These are phyloP conservation scores for Andrographis paniculata DNA, from an alignment of 305 asterid genomes.

Conservation along the genomic window DNA sequence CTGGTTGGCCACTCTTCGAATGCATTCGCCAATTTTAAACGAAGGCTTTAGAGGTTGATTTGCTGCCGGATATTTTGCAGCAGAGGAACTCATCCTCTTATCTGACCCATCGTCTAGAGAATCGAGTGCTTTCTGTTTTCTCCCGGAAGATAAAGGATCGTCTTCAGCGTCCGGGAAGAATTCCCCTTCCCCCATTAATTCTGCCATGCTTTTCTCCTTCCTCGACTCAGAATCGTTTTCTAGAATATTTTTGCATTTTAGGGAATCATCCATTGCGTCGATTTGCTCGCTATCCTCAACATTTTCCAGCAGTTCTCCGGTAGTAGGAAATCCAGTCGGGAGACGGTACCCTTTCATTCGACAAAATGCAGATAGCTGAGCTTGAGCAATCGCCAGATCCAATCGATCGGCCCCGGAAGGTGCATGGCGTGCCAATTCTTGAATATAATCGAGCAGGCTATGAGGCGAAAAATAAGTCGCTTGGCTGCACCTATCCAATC, in stretches of 20 bases:
- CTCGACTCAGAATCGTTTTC: conserved; percentile 37
- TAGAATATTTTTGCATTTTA: conserved; percentile 31
- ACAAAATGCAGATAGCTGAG: conserved; percentile 67
- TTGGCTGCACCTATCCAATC: conserved; percentile 51
- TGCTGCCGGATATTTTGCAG: conserved; percentile 40
- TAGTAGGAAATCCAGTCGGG: conserved; percentile 32
- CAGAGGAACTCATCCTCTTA: conserved; percentile 31
- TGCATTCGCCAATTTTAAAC: conserved; percentile 89
- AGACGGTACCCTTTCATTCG: conserved; percentile 54
- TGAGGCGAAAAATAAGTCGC: conserved; percentile 58
- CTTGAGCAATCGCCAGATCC: conserved; percentile 56
- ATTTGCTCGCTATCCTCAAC: conserved; percentile 11
- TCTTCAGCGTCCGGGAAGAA: conserved; percentile 47
- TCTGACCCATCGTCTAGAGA: conserved; percentile 44
- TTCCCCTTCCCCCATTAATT: conserved; percentile 42
- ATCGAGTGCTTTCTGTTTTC: conserved; percentile 49
- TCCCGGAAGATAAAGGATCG: conserved; percentile 33
- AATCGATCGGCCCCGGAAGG: conserved; percentile 40
- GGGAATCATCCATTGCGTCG: conserved; percentile 24
- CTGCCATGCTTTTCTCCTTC: conserved; percentile 60
- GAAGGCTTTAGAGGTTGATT: conserved; percentile 61
- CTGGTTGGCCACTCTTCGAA: conserved; percentile 85
- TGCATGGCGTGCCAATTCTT: conserved; percentile 48
- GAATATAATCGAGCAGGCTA: conserved; percentile 52
- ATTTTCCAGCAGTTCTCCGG: conserved; percentile 31